These are phyloP conservation scores for Huntiella decipiens DNA, from an alignment of 2,329 filamentous ascomycete species.

Conservation along the genomic window DNA sequence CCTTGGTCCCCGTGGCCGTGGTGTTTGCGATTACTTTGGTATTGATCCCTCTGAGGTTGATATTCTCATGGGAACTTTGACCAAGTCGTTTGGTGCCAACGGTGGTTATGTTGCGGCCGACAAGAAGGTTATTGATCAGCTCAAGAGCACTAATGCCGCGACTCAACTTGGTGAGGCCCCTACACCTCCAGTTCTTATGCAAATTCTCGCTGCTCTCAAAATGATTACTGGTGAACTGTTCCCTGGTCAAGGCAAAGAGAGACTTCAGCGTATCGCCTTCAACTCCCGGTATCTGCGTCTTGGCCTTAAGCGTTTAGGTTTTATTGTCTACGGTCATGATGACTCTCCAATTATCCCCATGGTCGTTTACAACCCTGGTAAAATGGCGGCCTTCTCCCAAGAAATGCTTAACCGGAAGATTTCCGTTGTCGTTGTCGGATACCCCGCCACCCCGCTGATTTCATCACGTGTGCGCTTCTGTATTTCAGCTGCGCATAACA, in stretches of 20 bases:
- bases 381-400: slow-evolving; percentile 95
- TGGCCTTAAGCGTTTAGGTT: slow-evolving; percentile 86
- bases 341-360: slow-evolving; percentile 94
- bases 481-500: slow-evolving; percentile 88
- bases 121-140: slow-evolving; percentile 80
- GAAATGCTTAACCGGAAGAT: slow-evolving; percentile 98
- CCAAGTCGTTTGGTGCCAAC: slow-evolving; percentile 96
- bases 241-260: slow-evolving; percentile 86
- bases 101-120: slow-evolving; percentile 87
- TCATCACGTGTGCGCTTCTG: slow-evolving; percentile 92
- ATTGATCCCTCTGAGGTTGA: slow-evolving; percentile 77
- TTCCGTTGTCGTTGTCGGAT: slow-evolving; percentile 90
- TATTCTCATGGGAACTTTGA: slow-evolving; percentile 94
- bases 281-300: slow-evolving; percentile 97
- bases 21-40: slow-evolving; percentile 94
- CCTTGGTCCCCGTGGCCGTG: slow-evolving; percentile 68
- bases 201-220: slow-evolving; percentile 71
- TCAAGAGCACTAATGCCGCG: slow-evolving; percentile 68
- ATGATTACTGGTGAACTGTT: slow-evolving; percentile 77
- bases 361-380: slow-evolving; percentile 92
- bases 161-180: slow-evolving; percentile 78
- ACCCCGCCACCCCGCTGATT: slow-evolving; percentile 88
- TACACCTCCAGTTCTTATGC: slow-evolving; percentile 69
- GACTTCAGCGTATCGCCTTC: slow-evolving; percentile 87
- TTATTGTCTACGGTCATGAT: slow-evolving; percentile 93